Evolutionary conservation across 352 stramenopile genomes (phyloP).

Genomic region (Phytophthora cactorum): DNA sequence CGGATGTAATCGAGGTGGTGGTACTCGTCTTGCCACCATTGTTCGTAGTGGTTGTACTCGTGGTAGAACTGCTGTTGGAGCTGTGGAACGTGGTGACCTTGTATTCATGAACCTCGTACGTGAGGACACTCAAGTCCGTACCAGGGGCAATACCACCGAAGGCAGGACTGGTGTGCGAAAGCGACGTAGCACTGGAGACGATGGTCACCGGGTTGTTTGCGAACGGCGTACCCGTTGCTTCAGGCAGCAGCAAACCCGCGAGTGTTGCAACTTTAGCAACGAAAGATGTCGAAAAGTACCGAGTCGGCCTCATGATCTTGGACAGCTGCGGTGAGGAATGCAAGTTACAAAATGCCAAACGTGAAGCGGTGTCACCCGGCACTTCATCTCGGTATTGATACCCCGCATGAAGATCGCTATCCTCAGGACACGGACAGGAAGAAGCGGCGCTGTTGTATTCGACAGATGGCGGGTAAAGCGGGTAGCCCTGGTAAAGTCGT

Average conservation of each 20-base stretch:
- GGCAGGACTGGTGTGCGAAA: slow-evolving; percentile 39
- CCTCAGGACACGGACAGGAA: slow-evolving; percentile 17
- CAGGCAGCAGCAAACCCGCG: slow-evolving; percentile 16
- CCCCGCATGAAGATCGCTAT: neutral
- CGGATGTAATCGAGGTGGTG: slow-evolving; percentile 12
- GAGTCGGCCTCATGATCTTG: slow-evolving; percentile 26
- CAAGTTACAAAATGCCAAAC: slow-evolving; percentile 25
- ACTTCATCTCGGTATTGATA: slow-evolving; percentile 2
- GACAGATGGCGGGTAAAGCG: slow-evolving; percentile 29
- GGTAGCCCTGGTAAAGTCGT: slow-evolving; percentile 14
- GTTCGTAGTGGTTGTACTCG: slow-evolving; percentile 17
- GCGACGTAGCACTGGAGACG: slow-evolving; percentile 22
- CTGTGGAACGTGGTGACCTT: slow-evolving; percentile 21
- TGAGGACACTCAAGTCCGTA: slow-evolving; percentile 12
- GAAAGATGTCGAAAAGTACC: slow-evolving; percentile 13
- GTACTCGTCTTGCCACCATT: slow-evolving; percentile 16
- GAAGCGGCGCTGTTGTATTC: slow-evolving; percentile 19
- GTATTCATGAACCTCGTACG: slow-evolving; percentile 31
- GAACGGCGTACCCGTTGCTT: slow-evolving; percentile 27
- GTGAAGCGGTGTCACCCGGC: slow-evolving; percentile 1
- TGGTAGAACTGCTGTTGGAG: slow-evolving; percentile 23
- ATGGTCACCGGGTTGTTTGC: slow-evolving; percentile 46
- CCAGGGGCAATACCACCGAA: slow-evolving; percentile 29
- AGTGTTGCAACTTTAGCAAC: slow-evolving; percentile 16
- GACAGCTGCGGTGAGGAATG: slow-evolving; percentile 18